Base-by-base conservation (phyloP, 1,284 basidiomycete genomes). In the Neotropicomus parvogracilis region DNA sequence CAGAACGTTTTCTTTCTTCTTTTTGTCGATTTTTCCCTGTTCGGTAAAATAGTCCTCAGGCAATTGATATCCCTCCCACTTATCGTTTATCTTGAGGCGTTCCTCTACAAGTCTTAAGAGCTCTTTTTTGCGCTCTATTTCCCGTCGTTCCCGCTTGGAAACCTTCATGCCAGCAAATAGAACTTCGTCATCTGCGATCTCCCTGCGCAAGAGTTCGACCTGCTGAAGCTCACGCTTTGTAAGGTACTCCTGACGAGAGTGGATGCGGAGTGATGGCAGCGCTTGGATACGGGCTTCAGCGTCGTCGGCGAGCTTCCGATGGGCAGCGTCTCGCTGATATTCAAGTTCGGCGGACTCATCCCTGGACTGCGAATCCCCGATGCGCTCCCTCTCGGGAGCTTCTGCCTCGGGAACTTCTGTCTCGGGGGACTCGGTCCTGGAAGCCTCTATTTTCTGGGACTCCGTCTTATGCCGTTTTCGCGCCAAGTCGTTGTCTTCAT, bases 11-110 rank as follows among this genome's bases (percentile, higher is more conserved):
- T 95, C 85, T 66, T 97, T 95, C 72, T 93, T 95, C 74, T 97
- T 95, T 70, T 85, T 88, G 77, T 99, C 95, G 53, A 99, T 90
- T 68, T 94, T 95, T n/a, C 97, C 97, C 67, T 97, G 92, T 63
- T 97, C 95, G 0, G 95, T 99, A 60, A 98, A 80, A 64, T 99
- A 99, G 70, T 99, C 95, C 59, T 97, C 94, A 0, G 94, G 95
- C 32, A 97, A 78, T 71, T 88, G 88, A 62, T 97, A 97, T 5
- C 94, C 94, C 54, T 97, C 94, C 68, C 80, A 91, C 54, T 91
- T 90, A 72, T 97, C 94, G 65, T 94, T 91, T 53, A 99, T 97
- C 63, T 83, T 86, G 54, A 94, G 77, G 17, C 95, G 82, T 65
- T 95, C 95, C 68, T 99, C 95, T 49, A 97, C 95, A 27, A 99